These are phyloP conservation scores for Acephala macrosclerotiorum DNA, from an alignment of 2,329 filamentous ascomycete species.

Conservation along the genomic window DNA sequence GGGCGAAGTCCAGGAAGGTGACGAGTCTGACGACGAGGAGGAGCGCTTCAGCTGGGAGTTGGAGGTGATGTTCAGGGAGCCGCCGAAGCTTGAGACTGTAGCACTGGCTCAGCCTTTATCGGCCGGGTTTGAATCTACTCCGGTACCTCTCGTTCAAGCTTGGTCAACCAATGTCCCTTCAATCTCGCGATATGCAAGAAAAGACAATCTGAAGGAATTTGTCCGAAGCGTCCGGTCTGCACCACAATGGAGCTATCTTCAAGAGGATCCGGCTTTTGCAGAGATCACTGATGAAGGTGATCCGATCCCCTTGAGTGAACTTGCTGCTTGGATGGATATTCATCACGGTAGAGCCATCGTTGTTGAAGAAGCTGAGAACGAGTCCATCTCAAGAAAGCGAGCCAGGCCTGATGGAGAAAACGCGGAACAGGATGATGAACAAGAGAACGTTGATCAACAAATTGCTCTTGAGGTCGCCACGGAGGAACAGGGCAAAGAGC, in stretches of 20 bases:
- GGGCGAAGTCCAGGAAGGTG: conserved; percentile 26
- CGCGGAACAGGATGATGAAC: conserved; percentile 18
- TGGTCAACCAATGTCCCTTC: conserved; percentile 44
- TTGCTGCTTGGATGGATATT: conserved; percentile 36
- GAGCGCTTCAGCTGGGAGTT: conserved; percentile 50
- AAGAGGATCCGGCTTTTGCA: conserved; percentile 55
- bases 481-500: conserved; percentile 20
- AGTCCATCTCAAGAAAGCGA: conserved; percentile 36
- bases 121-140: conserved; percentile 51
- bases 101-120: conserved; percentile 56
- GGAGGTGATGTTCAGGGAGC: conserved; percentile 49
- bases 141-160: conserved; percentile 50
- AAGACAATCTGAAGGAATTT: conserved; percentile 53
- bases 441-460: conserved; percentile 32
- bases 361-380: conserved; percentile 8
- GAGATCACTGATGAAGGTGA: conserved; percentile 31
- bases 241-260: conserved; percentile 49
- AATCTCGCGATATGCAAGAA: conserved; percentile 53
- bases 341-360: conserved; percentile 27
- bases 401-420: conserved; percentile 27
- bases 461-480: conserved; percentile 18
- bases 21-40: conserved; percentile 37
- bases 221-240: conserved; percentile 51
- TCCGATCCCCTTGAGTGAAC: conserved; percentile 38
- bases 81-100: conserved; percentile 49